Evolutionary conservation across 805 yeast species (phyloP), one percentile per base, ranked within the genome.

Genomic region (Starmerella riodocensis): DNA sequence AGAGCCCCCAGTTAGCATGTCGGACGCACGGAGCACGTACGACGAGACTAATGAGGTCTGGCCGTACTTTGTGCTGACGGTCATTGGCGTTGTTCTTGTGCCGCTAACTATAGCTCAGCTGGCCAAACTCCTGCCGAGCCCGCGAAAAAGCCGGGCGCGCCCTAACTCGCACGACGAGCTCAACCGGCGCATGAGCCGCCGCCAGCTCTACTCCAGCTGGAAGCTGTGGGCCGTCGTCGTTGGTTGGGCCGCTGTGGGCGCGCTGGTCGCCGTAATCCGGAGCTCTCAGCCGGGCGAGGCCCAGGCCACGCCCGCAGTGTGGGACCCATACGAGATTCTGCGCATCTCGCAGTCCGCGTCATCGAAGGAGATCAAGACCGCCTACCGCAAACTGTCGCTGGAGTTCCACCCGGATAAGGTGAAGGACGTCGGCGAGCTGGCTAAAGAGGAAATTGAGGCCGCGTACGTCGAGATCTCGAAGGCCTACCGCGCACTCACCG

Each of bases 401-500:
- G 79, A 77, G 54, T 80, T 70, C 61, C 99, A 91, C 58, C 99
- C 99, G 2, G 99, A 91, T 62, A 91, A 91, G 61, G 64, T 86
- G 44, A 69, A 78, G 29, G 50, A 45, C 9, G 58, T 57, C 12
- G 63, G 52, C 31, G 74, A 74, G 49, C 59, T 75, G 54, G 62
- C 75, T 17, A 74, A 70, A 21, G 71, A 65, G 29, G 82, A 66
- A 47, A 69, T 80, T 59, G 96, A 88, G 60, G 74, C 77, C 40
- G 71, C 71, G 30, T 91, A 73, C 59, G 88, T 86, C 28, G 68
- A 73, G 50, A 80, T 91, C 52, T 78, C 82, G 43, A 81, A 82
- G 60, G 99, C 99, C 20, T 85, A 93, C 63, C 81, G 85, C 60
- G 83, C 98, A 2, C 70, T 91, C 48, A 93, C 98, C 12, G 97